Evolutionary conservation across 1,139 yeast genomes (phyloP).

Genomic region (Zhuliangozyma blackwelliae): DNA sequence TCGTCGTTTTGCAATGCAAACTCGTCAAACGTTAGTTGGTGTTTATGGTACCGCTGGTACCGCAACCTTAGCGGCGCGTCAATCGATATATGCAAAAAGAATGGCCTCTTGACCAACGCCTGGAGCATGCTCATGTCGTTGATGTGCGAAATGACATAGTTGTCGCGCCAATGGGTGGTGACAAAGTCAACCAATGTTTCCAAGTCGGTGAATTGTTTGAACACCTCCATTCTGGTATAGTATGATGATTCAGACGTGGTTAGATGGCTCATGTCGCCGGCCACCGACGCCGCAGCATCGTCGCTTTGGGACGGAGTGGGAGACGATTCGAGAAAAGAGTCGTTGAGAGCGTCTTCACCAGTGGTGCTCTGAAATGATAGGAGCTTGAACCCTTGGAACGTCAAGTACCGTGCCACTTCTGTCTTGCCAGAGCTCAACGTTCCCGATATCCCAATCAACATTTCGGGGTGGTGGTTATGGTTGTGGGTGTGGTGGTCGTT

Average conservation of each 20-base stretch:
- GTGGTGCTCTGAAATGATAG: constrained; percentile 12
- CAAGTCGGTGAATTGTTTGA: constrained; percentile 25
- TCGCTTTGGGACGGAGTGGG: constrained; percentile 2
- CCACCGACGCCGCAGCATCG: not conserved
- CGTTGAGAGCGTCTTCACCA: not conserved
- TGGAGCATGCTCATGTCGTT: constrained; percentile 41
- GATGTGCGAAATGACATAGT: constrained; percentile 59
- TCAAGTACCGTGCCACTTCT: constrained; percentile 57
- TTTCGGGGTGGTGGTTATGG: constrained; percentile 16
- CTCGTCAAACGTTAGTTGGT: constrained; percentile 26
- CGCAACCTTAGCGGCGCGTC: constrained; percentile 70
- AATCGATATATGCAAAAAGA: constrained; percentile 73
- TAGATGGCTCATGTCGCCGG: not conserved
- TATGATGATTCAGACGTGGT: not conserved
- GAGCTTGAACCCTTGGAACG: constrained; percentile 52
- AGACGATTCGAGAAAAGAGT: constrained; percentile 2
- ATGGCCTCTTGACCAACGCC: constrained; percentile 68
- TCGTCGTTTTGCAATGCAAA: constrained; percentile 48
- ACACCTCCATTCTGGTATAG: constrained; percentile 12
- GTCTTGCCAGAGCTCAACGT: constrained; percentile 66
- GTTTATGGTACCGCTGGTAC: constrained; percentile 39
- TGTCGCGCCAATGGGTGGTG: constrained; percentile 64
- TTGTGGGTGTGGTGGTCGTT: not conserved
- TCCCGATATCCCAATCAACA: constrained; percentile 79
- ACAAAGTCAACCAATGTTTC: constrained; percentile 55